These are phyloP conservation scores for Serendipita sp. DNA, from an alignment of 768 basidiomycete genomes.

Conservation along the genomic window DNA sequence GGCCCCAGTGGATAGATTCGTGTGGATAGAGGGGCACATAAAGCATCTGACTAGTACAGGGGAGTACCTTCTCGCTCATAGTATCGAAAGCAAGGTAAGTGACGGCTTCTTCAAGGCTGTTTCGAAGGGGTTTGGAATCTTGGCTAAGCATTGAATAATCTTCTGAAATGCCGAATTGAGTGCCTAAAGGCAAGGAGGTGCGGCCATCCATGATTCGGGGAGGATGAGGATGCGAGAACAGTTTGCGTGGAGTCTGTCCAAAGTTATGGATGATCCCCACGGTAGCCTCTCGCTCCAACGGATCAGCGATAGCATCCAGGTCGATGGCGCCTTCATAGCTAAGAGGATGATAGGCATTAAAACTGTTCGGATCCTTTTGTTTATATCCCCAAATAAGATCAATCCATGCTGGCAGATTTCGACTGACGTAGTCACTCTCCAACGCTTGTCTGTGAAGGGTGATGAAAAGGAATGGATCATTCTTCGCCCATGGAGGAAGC, in stretches of 20 bases:
- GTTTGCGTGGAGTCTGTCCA: constrained; percentile 80
- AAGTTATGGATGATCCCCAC: constrained; percentile 95
- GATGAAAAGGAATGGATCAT: constrained; percentile 72
- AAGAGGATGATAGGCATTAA: constrained; percentile 84
- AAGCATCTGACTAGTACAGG: constrained; percentile 43
- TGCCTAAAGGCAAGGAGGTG: constrained; percentile 54
- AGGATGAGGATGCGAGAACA: constrained; percentile 67
- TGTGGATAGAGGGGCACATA: constrained; percentile 43
- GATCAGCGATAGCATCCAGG: constrained; percentile 70
- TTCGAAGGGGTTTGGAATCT: constrained; percentile 37
- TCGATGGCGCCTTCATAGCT: constrained; percentile 89
- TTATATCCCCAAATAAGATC: constrained; percentile 86
- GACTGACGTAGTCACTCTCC: constrained; percentile 76
- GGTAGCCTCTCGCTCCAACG: constrained; percentile 78
- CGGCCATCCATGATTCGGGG: constrained; percentile 53
- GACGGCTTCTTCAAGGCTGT: constrained; percentile 33
- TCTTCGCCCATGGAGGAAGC: constrained; percentile 78
- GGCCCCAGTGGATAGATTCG: constrained; percentile 57
- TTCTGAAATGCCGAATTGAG: constrained; percentile 66
- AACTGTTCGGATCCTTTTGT: constrained; percentile 57
- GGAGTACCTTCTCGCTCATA: constrained; percentile 41
- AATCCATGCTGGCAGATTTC: constrained; percentile 76
- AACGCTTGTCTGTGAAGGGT: constrained; percentile 72
- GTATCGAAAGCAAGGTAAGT: constrained; percentile 39
- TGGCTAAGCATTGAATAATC: constrained; percentile 57